Percentiles rank a stretch among this genome's conserved stretches.
Evolutionary conservation across 2,329 filamentous ascomycete genomes (phyloP).

Genomic region (Fusarium bactridioides): DNA sequence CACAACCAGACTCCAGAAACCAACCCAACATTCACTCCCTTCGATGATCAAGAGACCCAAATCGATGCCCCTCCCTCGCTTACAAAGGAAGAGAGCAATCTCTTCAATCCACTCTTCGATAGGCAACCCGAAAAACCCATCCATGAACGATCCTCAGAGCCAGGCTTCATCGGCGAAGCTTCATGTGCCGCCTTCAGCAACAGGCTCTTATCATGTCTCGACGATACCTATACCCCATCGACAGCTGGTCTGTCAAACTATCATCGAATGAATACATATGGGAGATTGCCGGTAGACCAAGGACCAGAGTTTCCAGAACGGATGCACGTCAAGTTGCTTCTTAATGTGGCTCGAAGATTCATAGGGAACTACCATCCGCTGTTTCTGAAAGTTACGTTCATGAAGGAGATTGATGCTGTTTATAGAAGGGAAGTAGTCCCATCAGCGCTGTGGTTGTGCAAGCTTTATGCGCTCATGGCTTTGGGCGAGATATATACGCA

Average conservation of each 20-base stretch:
- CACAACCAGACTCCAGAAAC: conserved; percentile 30
- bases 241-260: conserved; percentile 42
- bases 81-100: conserved; percentile 39
- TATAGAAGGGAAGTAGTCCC: conserved; percentile 45
- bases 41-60: conserved; percentile 26
- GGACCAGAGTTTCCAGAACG: conserved; percentile 34
- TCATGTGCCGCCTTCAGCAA: conserved; percentile 45
- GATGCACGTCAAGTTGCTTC: conserved; percentile 43
- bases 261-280: conserved; percentile 20
- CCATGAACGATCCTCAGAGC: conserved; percentile 31
- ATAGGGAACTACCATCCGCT: conserved; percentile 45
- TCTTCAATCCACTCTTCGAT: conserved; percentile 43
- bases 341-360: conserved; percentile 42
- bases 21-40: conserved; percentile 7
- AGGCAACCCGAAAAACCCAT: conserved; percentile 26
- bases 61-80: conserved; percentile 24
- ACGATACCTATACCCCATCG: conserved; percentile 39
- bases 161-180: conserved; percentile 44
- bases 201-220: conserved; percentile 40
- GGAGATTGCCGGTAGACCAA: not conserved
- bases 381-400: conserved; percentile 48
- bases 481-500: conserved; percentile 56
- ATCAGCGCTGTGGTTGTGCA: conserved; percentile 49
- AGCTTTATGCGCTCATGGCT: conserved; percentile 54
- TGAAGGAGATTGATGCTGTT: conserved; percentile 47